phyloP scores from a whole-genome alignment of 1,139 yeast genomes.

The Saccharomycopsis crataegensis region DNA sequence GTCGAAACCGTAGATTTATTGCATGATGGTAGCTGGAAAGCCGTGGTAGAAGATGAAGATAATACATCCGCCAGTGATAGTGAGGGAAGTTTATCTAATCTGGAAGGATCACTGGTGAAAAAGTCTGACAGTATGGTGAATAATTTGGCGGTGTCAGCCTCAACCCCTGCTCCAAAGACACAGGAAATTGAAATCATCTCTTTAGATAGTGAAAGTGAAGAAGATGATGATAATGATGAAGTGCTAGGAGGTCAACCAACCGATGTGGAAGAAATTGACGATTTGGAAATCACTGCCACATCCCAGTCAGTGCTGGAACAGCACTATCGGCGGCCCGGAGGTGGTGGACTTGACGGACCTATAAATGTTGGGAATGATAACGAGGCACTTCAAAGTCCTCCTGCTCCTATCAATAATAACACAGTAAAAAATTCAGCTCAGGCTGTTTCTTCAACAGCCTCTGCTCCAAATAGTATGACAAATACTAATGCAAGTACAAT shows the following conservation, averaged over 20 bases:
- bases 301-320: too few relatives aligned
- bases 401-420: not conserved
- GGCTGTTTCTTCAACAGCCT: not conserved
- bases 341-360: too few relatives aligned
- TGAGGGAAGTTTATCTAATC: too few relatives aligned
- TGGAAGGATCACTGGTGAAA: not conserved
- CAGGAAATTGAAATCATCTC: slow-evolving; percentile 20
- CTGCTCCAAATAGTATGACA: not conserved
- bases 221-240: slow-evolving; percentile 22
- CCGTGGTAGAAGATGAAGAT: slow-evolving; percentile 24
- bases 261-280: too few relatives aligned
- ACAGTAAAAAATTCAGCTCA: not conserved
- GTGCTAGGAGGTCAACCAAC: too few relatives aligned
- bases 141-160: not conserved
- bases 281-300: too few relatives aligned
- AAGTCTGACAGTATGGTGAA: too few relatives aligned
- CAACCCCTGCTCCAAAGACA: not conserved
- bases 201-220: slow-evolving; percentile 28
- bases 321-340: too few relatives aligned
- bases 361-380: too few relatives aligned
- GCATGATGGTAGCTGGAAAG: slow-evolving; percentile 53
- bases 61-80: not conserved
- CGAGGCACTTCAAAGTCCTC: too few relatives aligned
- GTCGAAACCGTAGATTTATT: slow-evolving; percentile 49
- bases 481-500: not conserved